Evolutionary conservation across 192 early-diverging fungal species (phyloP), one percentile per base, ranked within the genome.

Genomic region (Rhizophagus clarus): DNA sequence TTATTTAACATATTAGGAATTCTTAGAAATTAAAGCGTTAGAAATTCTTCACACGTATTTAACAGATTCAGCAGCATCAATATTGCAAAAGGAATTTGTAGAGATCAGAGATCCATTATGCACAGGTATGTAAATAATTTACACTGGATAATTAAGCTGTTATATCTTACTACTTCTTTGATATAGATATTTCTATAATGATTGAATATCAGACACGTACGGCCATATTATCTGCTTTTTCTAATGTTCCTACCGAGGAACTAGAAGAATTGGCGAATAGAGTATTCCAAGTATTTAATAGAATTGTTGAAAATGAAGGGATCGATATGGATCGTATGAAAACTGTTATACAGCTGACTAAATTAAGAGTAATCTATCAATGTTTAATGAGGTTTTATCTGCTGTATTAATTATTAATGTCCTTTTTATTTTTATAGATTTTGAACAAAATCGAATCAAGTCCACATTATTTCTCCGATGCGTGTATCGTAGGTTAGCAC

Each of bases 91-190:
- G 49, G 87, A 89, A 68, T 90, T 91, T 85, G 90, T 91, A 17
- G 90, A 91, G 76, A 89, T 87, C 47, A 87, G 88, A 68, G 88
- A 90, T 45, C 87, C 90, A 22, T 83, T 89, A n/a, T 89, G 89
- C 76, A 91, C 90, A 74, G 83, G 86, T 89, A 73, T 76, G 45
- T 26, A 24, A 56, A n/a, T 20, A 60, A 40, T 61, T 29, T 34
- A 20, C n/a, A 29, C 0, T 61, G 9, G 37, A 24, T 31, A 26
- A 2, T 32, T 42, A 26, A 34, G 29, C 15, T n/a, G 31, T 29
- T 15, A 4, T 49, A 29, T 28, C 9, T 47, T 29, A 47, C 14
- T 15, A 10, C 12, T n/a, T 14, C 10, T 47, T 29, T 15, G 1
- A 37, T 49, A 8, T 34, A 85, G 89, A 86, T 31, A 83, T 90